A percentile compares a stretch with the other conserved stretches of the same genome.
These are phyloP conservation scores for Cryptococcus amylolentus DNA, from an alignment of 1,284 basidiomycete genomes.

Conservation along the genomic window DNA sequence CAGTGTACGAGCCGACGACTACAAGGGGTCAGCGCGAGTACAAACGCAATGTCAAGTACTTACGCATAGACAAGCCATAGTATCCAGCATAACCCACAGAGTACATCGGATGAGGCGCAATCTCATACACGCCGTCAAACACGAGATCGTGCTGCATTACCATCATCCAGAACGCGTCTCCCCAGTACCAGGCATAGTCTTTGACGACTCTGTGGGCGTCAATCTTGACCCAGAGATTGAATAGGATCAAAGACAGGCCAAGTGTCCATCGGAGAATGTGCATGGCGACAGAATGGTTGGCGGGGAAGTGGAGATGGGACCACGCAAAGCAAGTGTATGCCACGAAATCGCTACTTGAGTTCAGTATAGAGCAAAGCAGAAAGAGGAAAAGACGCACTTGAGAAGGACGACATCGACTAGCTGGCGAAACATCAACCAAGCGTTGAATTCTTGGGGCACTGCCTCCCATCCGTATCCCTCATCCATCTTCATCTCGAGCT, in stretches of 20 bases:
- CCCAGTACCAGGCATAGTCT: slow-evolving; percentile 88
- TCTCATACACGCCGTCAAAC: slow-evolving; percentile 96
- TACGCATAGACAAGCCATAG: slow-evolving; percentile 74
- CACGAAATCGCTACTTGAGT: slow-evolving; percentile 74
- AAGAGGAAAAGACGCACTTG: slow-evolving; percentile 61
- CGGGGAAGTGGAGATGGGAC: slow-evolving; percentile 77
- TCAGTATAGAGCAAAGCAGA: neutral
- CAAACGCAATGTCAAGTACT: slow-evolving; percentile 49
- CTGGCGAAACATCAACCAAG: slow-evolving; percentile 54
- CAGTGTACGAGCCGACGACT: slow-evolving; percentile 67
- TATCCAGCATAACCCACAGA: slow-evolving; percentile 89
- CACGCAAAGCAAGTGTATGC: slow-evolving; percentile 95
- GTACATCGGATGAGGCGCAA: slow-evolving; percentile 55
- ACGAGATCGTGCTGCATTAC: slow-evolving; percentile 67
- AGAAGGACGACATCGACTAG: slow-evolving; percentile 92
- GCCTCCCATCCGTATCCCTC: slow-evolving; percentile 85
- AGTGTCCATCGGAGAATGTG: slow-evolving; percentile 85
- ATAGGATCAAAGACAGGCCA: slow-evolving; percentile 78
- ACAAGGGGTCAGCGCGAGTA: neutral
- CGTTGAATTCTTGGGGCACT: slow-evolving; percentile 50
- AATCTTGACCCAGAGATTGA: slow-evolving; percentile 98
- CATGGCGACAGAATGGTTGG: slow-evolving; percentile 66
- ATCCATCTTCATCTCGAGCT: slow-evolving; percentile 91
- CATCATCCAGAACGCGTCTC: slow-evolving; percentile 84
- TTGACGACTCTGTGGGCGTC: slow-evolving; percentile 97